A percentile compares a stretch with the other conserved stretches of the same genome.
phyloP scores from a whole-genome alignment of 1,284 basidiomycete species.

The Afroboletus lepidellus region DNA sequence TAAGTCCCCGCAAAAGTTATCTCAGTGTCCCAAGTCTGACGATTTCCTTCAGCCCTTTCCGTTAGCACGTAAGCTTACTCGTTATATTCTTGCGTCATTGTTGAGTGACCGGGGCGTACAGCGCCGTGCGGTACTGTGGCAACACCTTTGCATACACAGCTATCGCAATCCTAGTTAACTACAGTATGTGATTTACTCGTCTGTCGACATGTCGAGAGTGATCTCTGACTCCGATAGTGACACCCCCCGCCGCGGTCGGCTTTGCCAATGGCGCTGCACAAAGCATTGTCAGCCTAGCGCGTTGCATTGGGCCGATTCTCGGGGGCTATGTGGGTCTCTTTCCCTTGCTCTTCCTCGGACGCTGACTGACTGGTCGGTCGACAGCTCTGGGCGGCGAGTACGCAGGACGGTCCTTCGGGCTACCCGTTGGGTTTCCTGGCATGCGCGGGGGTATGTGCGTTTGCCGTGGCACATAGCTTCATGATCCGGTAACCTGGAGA shows the following conservation, averaged over 20 bases:
- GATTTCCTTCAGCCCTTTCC: conserved; percentile 48
- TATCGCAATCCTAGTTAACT: conserved; percentile 76
- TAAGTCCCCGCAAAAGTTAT: conserved; percentile 34
- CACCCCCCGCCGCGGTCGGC: conserved; percentile 72
- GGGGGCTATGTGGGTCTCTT: conserved; percentile 63
- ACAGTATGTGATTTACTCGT: conserved; percentile 49
- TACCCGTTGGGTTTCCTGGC: conserved; percentile 73
- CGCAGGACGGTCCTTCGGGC: conserved; percentile 63
- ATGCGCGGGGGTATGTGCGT: conserved; percentile 57
- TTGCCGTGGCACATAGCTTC: conserved; percentile 69
- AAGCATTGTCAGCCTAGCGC: conserved; percentile 79
- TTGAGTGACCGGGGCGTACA: conserved; percentile 29
- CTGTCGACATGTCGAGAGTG: background rate
- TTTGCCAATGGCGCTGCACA: conserved; percentile 81
- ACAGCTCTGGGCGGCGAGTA: conserved; percentile 76
- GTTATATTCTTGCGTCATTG: background rate
- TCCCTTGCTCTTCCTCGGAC: background rate
- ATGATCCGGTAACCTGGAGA: conserved; percentile 58
- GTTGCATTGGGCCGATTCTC: conserved; percentile 75
- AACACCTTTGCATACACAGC: conserved; percentile 77
- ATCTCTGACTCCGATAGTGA: conserved; percentile 50
- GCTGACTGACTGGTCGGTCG: background rate
- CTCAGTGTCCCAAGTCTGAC: conserved; percentile 2
- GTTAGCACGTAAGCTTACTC: conserved; percentile 66
- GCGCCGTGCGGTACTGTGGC: conserved; percentile 74